These are phyloP conservation scores for Hamigera avellanea DNA, from an alignment of 495 filamentous ascomycete genomes.

Conservation along the genomic window DNA sequence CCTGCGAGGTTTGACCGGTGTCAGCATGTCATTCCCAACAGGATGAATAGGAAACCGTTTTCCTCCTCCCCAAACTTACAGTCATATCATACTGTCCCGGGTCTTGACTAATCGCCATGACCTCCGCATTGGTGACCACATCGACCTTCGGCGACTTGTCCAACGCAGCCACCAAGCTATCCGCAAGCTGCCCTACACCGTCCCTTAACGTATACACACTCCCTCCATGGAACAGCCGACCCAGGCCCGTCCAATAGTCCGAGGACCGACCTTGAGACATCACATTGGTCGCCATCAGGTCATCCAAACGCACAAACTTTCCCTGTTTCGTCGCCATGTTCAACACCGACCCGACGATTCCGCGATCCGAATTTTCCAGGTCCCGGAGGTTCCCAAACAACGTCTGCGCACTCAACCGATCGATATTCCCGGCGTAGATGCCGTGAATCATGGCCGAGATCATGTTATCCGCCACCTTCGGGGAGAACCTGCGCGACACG, in stretches of 20 bases:
- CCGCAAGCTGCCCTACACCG: slow-evolving; percentile 23
- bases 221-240: slow-evolving; percentile 11
- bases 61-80: slow-evolving; percentile 9
- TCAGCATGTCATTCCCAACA: not conserved
- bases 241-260: slow-evolving; percentile 7
- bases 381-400: slow-evolving; percentile 43
- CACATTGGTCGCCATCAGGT: slow-evolving; percentile 14
- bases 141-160: slow-evolving; percentile 18
- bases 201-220: slow-evolving; percentile 42
- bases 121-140: slow-evolving; percentile 11
- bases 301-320: slow-evolving; percentile 14
- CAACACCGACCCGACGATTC: slow-evolving; percentile 12
- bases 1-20: not conserved
- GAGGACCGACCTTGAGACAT: slow-evolving; percentile 3
- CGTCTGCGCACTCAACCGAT: slow-evolving; percentile 59
- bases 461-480: slow-evolving; percentile 57
- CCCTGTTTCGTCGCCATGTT: slow-evolving; percentile 1
- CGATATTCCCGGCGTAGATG: slow-evolving; percentile 87
- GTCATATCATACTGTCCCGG: slow-evolving; percentile 6
- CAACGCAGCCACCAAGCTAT: slow-evolving; percentile 16
- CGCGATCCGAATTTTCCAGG: slow-evolving; percentile 27
- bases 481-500: slow-evolving; percentile 43
- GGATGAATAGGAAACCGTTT: not conserved
- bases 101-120: slow-evolving; percentile 10
- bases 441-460: slow-evolving; percentile 75